A percentile compares a stretch with the other conserved stretches of the same genome.
Conservation (phyloP, 176 grass and related monocot genomes). For the Oryza brachyantha region DNA sequence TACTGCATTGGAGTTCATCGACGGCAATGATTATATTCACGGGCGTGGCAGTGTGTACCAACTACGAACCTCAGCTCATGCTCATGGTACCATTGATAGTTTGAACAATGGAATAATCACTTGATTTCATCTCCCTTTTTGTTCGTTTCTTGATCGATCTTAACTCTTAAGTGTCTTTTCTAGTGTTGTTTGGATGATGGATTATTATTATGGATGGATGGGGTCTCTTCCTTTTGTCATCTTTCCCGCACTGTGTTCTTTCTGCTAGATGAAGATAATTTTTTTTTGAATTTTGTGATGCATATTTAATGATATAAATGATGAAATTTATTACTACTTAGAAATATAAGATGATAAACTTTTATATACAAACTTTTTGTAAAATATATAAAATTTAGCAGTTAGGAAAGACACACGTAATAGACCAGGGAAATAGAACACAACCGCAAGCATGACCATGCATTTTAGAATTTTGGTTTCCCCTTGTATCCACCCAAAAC, state of each 20-base stretch:
- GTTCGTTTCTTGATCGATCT: background rate
- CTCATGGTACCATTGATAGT: background rate
- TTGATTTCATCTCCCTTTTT: background rate
- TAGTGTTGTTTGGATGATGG: background rate
- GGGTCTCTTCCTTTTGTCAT: no score
- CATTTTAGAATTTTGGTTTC: background rate
- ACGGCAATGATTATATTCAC: background rate
- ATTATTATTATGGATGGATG: background rate
- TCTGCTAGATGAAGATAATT: no score
- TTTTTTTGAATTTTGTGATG: no score
- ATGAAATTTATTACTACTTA: no score
- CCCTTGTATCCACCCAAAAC: background rate
- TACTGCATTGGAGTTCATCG: background rate
- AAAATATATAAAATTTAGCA: no score
- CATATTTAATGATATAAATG: no score
- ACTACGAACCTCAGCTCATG: background rate
- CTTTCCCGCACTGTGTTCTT: no score
- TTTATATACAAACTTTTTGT: background rate
- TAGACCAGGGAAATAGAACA: no score
- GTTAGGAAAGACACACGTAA: no score
- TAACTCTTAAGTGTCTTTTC: background rate
- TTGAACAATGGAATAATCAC: background rate
- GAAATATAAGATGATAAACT: no score
- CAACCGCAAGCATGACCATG: background rate
- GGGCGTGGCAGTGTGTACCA: background rate